Conservation (phyloP, 352 stramenopile species). For the Blastocystis sp. region DNA sequence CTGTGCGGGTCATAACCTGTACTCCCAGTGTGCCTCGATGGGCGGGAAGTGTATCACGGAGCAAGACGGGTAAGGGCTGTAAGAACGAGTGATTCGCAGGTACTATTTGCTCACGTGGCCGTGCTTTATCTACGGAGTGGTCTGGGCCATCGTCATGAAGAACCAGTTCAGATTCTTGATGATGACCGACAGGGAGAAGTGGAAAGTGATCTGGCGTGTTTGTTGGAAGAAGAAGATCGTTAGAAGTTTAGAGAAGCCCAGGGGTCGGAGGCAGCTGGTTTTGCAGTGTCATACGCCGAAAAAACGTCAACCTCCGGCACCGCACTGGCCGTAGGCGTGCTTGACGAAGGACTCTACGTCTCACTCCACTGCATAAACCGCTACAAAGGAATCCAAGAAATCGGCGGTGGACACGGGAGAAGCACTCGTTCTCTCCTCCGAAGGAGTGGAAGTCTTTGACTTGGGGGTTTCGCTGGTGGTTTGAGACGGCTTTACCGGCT, state of each 20-base stretch:
- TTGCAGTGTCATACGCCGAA: slow-evolving; percentile 2
- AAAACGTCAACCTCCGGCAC: slow-evolving; percentile 28
- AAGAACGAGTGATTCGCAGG: neutral
- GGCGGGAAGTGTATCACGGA: slow-evolving; percentile 34
- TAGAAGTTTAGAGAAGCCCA: slow-evolving; percentile 39
- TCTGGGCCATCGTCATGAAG: slow-evolving; percentile 19
- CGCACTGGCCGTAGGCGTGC: neutral
- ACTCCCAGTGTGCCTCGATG: neutral
- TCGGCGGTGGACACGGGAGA: neutral
- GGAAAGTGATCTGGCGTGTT: slow-evolving; percentile 62
- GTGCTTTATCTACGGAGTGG: slow-evolving; percentile 46
- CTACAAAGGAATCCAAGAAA: slow-evolving; percentile 20
- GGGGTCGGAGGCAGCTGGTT: slow-evolving; percentile 17
- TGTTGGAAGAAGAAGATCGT: neutral
- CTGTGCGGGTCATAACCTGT: slow-evolving; percentile 4
- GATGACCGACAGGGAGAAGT: slow-evolving; percentile 43
- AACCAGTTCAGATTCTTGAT: slow-evolving; percentile 30
- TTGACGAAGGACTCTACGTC: slow-evolving; percentile 22
- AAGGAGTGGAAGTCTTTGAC: neutral
- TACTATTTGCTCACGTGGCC: slow-evolving; percentile 58
- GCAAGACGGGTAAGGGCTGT: slow-evolving; percentile 27
- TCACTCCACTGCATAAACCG: neutral
- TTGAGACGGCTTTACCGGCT: neutral
- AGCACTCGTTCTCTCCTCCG: neutral
- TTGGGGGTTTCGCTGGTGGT: neutral